Base-by-base conservation (phyloP, 768 basidiomycete genomes). In the Hygrophoropsis aurantiaca region DNA sequence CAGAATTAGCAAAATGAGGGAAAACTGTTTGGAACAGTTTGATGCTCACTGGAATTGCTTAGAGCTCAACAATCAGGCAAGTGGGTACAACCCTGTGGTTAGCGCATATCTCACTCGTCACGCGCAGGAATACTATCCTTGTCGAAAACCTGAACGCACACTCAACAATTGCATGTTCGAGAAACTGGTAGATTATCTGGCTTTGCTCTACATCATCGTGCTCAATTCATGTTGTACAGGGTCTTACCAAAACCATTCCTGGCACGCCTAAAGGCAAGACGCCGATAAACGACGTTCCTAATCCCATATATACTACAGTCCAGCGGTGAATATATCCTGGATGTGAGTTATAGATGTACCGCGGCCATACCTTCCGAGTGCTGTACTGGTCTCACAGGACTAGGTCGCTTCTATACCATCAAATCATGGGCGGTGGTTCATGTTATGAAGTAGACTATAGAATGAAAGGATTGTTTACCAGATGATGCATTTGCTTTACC, bases 141-240 rank as follows among this genome's bases (percentile, higher is more conserved):
- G 97, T 66, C 87, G 97, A 55, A 85, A 88, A 66, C 85, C 84
- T 3, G 97, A 99, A 66, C 83, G 86, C 52, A 66, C 81, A 44
- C 78, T 97, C 39, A 99, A 98, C 75, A 74, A 83, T 48, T 98
- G 95, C 74, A 90, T 95, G 78, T 94, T 97, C 62, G 87, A 94
- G 68, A 97, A 97, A 66, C 79, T 98, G 57, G 95, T 93, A 56
- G 56, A 90, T 81, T 42, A 30, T 47, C 13, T 27, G 3, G 11
- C 26, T 20, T 20, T 42, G n/a, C 27, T 13, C 1, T 20, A 1
- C 20, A 3, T 3, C 16, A 5, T 35, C 10, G 6, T 18, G 18
- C 16, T 23, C 19, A 33, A 1, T 43, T 11, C 10, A 9, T 25
- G 30, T 30, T 25, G n/a, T 46, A 7, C 64, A 97, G 95, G 93